Evolutionary conservation across 1,284 basidiomycete species (phyloP).

Genomic region (Apiotrichum sp.): DNA sequence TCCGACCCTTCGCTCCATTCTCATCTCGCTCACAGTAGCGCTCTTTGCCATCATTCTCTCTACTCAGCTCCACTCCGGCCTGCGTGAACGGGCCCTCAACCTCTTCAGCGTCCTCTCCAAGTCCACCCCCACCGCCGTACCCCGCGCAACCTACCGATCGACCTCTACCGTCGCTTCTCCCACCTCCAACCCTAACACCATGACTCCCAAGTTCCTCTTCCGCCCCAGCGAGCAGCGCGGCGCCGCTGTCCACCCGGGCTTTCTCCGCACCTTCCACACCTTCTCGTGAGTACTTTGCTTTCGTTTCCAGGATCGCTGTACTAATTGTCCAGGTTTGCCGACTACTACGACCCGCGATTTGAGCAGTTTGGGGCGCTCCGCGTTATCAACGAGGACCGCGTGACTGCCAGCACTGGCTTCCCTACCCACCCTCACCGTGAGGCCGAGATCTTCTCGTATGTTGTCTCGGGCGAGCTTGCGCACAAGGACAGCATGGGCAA

Average conservation of each 20-base stretch:
- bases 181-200: neutral
- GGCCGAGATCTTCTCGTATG: conserved; percentile 93
- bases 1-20: conserved; percentile 1
- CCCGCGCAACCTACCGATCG: too few relatives aligned
- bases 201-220: conserved; percentile 13
- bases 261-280: conserved; percentile 83
- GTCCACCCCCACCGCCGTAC: neutral
- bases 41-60: conserved; percentile 14
- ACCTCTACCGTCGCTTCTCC: too few relatives aligned
- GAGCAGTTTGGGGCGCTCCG: conserved; percentile 45
- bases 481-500: conserved; percentile 82
- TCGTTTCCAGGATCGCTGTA: conserved; percentile 55
- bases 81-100: neutral
- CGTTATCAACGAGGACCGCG: conserved; percentile 10
- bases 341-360: conserved; percentile 55
- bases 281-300: conserved; percentile 54
- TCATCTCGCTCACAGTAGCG: conserved; percentile 10
- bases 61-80: neutral
- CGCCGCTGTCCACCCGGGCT: conserved; percentile 66
- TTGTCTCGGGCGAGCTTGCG: conserved; percentile 38
- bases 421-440: conserved; percentile 76
- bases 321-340: conserved; percentile 53
- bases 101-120: neutral
- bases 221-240: conserved; percentile 66
- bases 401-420: conserved; percentile 62